Base-by-base conservation (phyloP, 139 green algal genomes). In the Chlamydomonas schloesseri region DNA sequence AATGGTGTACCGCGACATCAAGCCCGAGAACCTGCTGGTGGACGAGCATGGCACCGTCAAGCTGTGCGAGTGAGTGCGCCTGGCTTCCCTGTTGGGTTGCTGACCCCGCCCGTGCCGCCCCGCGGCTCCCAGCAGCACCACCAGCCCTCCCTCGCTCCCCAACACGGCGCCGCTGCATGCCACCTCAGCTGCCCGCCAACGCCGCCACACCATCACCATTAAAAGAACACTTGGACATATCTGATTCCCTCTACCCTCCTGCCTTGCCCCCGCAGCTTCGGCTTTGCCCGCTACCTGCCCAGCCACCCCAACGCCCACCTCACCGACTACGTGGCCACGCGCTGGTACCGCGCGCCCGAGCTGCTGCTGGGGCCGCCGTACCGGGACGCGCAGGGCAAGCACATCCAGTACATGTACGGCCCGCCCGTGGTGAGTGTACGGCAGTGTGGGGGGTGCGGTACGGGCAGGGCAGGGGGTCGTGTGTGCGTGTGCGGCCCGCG, bases 311-410 rank as follows among this genome's bases (percentile, higher is more conserved):
- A 10, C 46, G 69, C 79, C 15, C 69, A 73, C n/a, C 90, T 96
- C 23, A 95, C 93, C 11, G 93, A 96, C 81, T 96, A 96, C 77
- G 93, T 96, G 33, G 93, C 93, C 29, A 96, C 93, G 18, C 84
- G 93, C 11, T 96, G 93, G 93, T 96, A 96, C 85, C 90, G 92
- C 29, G 93, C 93, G 28, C 93, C 93, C 28, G 93, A 96, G 91
- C 90, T 96, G 58, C 88, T 96, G 62, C 85, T 96, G 71, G 93
- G 93, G 17, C 90, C 90, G 21, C 92, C 92, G 3, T 94, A 88
- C 79, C 46, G 79, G 33, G 73, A 85, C 28, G 18, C 67, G 14
- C 18, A 5, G 26, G 81, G 81, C 50, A 87, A 73, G 74, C 76
- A 82, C 36, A 64, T 93, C 65, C 90, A 91, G 88, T 91, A 74